A percentile compares a stretch with the other conserved stretches of the same genome.
phyloP scores from a whole-genome alignment of 2,329 filamentous ascomycete species.

The Talaromyces sp. region DNA sequence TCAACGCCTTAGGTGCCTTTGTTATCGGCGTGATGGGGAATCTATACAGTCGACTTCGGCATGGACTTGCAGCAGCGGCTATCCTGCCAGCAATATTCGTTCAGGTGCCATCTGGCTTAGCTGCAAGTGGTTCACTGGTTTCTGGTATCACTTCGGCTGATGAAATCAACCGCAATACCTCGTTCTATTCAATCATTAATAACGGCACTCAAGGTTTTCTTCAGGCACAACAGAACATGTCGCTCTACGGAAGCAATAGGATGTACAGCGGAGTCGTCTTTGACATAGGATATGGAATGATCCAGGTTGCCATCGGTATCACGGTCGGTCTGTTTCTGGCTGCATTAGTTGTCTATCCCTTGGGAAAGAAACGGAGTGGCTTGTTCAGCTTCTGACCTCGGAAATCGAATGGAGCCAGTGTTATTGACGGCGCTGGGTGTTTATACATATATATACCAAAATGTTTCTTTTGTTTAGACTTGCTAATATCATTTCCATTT shows the following conservation, averaged over 20 bases:
- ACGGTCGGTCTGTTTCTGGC: constrained; percentile 47
- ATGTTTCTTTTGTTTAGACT: not conserved
- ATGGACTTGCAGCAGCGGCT: constrained; percentile 77
- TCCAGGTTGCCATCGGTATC: constrained; percentile 48
- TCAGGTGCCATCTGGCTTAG: constrained; percentile 58
- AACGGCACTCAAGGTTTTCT: constrained; percentile 33
- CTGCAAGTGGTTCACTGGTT: constrained; percentile 55
- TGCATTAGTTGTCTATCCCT: constrained; percentile 45
- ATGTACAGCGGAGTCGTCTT: constrained; percentile 32
- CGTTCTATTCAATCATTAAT: constrained; percentile 41
- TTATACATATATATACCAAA: constrained; percentile 4
- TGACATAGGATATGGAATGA: constrained; percentile 46
- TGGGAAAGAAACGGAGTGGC: constrained; percentile 46
- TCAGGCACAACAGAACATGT: constrained; percentile 26
- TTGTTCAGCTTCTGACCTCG: constrained; percentile 43
- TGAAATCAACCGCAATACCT: constrained; percentile 42
- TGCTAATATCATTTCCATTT: not conserved
- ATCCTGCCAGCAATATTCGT: constrained; percentile 86
- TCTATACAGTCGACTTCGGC: constrained; percentile 66
- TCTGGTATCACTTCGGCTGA: constrained; percentile 55
- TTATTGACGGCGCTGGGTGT: not conserved
- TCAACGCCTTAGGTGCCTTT: constrained; percentile 72
- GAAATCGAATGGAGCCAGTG: not conserved
- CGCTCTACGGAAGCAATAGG: constrained; percentile 15
- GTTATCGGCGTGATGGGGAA: constrained; percentile 77